Evolutionary conservation across 1,284 basidiomycete species (phyloP).

Genomic region (Ustilago lituana): DNA sequence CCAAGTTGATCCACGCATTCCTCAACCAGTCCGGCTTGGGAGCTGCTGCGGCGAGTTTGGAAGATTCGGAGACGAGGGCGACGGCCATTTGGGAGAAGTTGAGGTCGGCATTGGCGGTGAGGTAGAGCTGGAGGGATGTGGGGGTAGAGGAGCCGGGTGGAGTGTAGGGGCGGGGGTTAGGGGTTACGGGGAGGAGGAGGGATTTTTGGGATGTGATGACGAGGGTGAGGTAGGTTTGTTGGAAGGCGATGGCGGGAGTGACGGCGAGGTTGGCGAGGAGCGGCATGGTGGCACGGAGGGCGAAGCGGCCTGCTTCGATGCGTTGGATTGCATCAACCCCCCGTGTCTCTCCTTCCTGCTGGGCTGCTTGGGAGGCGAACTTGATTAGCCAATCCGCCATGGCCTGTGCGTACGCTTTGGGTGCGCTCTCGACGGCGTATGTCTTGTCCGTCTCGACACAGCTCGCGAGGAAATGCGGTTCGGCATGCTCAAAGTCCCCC

Average conservation of each 20-base stretch:
- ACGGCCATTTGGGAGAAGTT: constrained; percentile 64
- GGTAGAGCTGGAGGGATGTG: constrained; percentile 45
- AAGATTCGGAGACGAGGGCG: constrained; percentile 49
- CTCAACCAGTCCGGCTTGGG: constrained; percentile 34
- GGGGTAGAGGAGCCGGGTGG: constrained; percentile 42
- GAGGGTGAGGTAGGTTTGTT: constrained; percentile 42
- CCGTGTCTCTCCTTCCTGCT: constrained; percentile 39
- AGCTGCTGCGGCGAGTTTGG: neutral
- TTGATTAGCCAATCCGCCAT: constrained; percentile 56
- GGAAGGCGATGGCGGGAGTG: constrained; percentile 35
- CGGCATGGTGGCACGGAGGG: constrained; percentile 50
- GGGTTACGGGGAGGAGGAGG: constrained; percentile 61
- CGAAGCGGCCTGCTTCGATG: constrained; percentile 54
- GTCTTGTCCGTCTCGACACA: constrained; percentile 30
- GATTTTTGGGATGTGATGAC: constrained; percentile 41
- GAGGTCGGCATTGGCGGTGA: constrained; percentile 61
- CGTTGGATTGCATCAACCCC: constrained; percentile 37
- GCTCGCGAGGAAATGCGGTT: constrained; percentile 55
- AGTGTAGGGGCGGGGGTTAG: constrained; percentile 62
- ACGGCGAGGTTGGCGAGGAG: constrained; percentile 40
- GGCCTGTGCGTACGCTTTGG: constrained; percentile 47
- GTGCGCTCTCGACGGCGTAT: constrained; percentile 33
- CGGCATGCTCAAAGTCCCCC: constrained; percentile 39
- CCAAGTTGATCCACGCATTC: constrained; percentile 44
- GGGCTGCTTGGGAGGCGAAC: constrained; percentile 27